phyloP scores from a whole-genome alignment of 1,284 basidiomycete species.

The Tetrapyrgos nigripes region DNA sequence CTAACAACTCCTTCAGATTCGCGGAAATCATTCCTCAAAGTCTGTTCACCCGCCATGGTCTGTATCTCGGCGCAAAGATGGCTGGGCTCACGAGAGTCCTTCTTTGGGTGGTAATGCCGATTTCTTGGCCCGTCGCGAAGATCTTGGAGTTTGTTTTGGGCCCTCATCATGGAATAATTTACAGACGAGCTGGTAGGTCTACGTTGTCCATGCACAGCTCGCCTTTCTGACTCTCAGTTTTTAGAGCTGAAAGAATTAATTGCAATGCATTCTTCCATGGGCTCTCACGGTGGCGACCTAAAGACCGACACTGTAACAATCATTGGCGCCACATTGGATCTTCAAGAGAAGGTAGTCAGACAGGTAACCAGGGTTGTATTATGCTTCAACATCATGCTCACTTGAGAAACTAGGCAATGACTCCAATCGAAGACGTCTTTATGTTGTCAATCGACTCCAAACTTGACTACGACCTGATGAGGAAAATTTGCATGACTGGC shows the following conservation, averaged over 20 bases:
- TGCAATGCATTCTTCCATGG: conserved; percentile 68
- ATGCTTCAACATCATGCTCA: background rate
- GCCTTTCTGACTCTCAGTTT: background rate
- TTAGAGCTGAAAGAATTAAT: conserved; percentile 77
- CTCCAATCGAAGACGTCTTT: conserved; percentile 79
- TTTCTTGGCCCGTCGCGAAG: conserved; percentile 86
- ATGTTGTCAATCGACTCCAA: conserved; percentile 85
- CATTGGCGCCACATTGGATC: conserved; percentile 76
- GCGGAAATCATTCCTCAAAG: conserved; percentile 93
- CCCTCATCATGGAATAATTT: conserved; percentile 67
- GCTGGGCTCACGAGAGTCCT: conserved; percentile 77
- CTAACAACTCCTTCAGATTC: conserved; percentile 56
- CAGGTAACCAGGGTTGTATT: conserved; percentile 50
- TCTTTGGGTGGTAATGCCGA: conserved; percentile 62
- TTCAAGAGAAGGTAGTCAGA: conserved; percentile 74
- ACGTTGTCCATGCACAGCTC: background rate
- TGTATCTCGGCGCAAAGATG: conserved; percentile 92
- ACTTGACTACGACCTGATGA: conserved; percentile 81
- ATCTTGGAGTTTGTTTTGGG: conserved; percentile 71
- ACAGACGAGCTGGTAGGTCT: conserved; percentile 51
- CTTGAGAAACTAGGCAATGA: conserved; percentile 66
- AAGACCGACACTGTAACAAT: conserved; percentile 79
- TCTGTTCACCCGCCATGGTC: conserved; percentile 90
- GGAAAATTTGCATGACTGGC: conserved; percentile 77
- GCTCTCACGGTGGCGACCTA: conserved; percentile 70